Conservation (phyloP, 257 asterid genomes). For the Nicotiana undulata region DNA sequence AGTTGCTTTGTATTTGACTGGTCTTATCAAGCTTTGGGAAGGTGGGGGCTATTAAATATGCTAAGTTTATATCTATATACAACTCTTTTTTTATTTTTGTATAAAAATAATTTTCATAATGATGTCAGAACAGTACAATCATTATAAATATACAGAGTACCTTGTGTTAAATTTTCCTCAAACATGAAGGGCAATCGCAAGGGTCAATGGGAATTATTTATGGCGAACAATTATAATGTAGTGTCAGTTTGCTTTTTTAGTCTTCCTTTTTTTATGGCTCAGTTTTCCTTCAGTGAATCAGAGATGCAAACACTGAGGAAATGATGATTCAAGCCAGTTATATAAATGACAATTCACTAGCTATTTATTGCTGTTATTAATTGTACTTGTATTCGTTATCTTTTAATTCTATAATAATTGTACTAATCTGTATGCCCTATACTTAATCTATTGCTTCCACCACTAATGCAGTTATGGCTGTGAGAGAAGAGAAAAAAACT, state of each 20-base stretch:
- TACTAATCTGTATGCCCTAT: not conserved
- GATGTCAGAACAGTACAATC: not conserved
- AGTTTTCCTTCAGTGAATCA: conserved; percentile 21
- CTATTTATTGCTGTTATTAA: not conserved
- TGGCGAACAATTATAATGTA: conserved; percentile 14
- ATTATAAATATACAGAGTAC: not conserved
- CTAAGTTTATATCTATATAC: conserved; percentile 9
- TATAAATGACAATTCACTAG: not conserved
- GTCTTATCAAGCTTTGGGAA: conserved; percentile 17
- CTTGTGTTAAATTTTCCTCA: not conserved
- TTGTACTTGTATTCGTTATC: not conserved
- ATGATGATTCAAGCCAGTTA: not conserved
- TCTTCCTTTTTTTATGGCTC: not conserved
- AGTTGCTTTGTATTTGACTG: conserved; percentile 26
- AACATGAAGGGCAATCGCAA: not conserved
- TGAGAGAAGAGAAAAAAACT: not conserved
- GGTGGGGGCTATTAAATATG: conserved; percentile 19
- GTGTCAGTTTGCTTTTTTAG: conserved; percentile 20
- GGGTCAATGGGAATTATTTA: not conserved
- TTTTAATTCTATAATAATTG: not conserved
- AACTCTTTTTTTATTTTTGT: conserved; percentile 4
- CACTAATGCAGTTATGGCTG: not conserved
- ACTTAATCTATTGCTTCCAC: not conserved
- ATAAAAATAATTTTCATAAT: not conserved
- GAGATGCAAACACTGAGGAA: conserved; percentile 9